Conservation (phyloP, 1,139 yeast species). For the Eremothecium sinecaudum region DNA sequence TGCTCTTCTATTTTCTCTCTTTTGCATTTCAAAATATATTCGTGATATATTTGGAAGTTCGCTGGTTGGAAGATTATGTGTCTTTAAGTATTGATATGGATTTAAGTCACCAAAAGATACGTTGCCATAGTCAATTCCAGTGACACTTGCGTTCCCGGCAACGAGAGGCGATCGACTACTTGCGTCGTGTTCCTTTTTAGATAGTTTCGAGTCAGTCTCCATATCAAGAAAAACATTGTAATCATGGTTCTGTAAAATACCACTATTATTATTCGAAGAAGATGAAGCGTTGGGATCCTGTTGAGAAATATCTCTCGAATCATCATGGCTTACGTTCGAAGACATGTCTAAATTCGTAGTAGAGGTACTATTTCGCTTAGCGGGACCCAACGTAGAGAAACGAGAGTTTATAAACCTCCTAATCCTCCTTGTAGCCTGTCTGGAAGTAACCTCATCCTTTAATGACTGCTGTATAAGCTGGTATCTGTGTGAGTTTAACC, state of each 20-base stretch:
- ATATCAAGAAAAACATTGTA: slow-evolving; percentile 11
- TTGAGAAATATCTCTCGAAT: slow-evolving; percentile 7
- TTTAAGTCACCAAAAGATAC: slow-evolving; percentile 33
- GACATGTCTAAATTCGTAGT: slow-evolving; percentile 13
- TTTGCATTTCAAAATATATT: slow-evolving; percentile 32
- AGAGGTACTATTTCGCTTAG: slow-evolving; percentile 24
- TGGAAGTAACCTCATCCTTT: slow-evolving; percentile 24
- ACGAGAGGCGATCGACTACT: slow-evolving; percentile 1
- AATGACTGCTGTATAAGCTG: slow-evolving; percentile 21
- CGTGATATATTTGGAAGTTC: slow-evolving; percentile 33
- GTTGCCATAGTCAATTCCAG: slow-evolving; percentile 14
- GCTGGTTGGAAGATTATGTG: slow-evolving; percentile 29
- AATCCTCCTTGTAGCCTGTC: slow-evolving; percentile 29
- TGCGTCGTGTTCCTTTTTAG: slow-evolving; percentile 4
- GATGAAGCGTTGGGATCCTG: slow-evolving; percentile 7
- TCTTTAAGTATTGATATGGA: slow-evolving; percentile 33
- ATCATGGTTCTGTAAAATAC: slow-evolving; percentile 6
- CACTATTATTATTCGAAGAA: slow-evolving; percentile 6
- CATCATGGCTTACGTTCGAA: slow-evolving; percentile 8
- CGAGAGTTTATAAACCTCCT: slow-evolving; percentile 26
- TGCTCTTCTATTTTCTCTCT: slow-evolving; percentile 26
- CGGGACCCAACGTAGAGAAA: slow-evolving; percentile 32
- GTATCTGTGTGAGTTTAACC: slow-evolving; percentile 15
- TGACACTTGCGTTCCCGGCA: not conserved
- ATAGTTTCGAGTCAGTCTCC: not conserved